phyloP scores from a whole-genome alignment of 805 yeast genomes.

The Hanseniaspora thailandica region DNA sequence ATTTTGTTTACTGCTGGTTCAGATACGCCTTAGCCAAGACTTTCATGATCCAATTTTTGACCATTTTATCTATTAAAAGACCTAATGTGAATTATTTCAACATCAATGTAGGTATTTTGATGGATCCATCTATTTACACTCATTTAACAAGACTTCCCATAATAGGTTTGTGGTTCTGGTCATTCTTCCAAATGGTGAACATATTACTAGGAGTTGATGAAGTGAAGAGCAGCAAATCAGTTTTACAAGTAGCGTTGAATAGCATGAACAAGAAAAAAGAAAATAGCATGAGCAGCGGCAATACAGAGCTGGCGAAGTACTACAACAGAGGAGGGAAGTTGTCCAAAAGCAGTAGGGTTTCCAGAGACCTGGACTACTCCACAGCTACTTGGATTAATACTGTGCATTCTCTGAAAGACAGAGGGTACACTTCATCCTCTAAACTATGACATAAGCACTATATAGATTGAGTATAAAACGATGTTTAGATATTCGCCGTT shows the following conservation, averaged over 20 bases:
- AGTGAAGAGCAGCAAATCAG: constrained; percentile 59
- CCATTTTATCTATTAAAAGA: constrained; percentile 49
- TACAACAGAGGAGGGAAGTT: constrained; percentile 50
- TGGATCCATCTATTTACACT: constrained; percentile 63
- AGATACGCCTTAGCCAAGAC: constrained; percentile 69
- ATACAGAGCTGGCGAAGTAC: constrained; percentile 54
- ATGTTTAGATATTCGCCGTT: not conserved
- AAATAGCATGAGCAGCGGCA: constrained; percentile 14
- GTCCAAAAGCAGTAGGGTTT: constrained; percentile 45
- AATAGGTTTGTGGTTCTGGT: constrained; percentile 65
- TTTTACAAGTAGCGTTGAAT: constrained; percentile 51
- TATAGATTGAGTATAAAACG: not conserved
- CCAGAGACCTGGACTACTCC: constrained; percentile 47
- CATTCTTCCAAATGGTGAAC: constrained; percentile 57
- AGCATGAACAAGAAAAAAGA: constrained; percentile 33
- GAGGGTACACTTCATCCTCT: constrained; percentile 31
- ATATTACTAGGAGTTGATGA: constrained; percentile 56
- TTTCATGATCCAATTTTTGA: constrained; percentile 62
- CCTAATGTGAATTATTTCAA: constrained; percentile 54
- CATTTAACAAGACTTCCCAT: constrained; percentile 71
- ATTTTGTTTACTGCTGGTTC: constrained; percentile 61
- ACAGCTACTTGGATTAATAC: constrained; percentile 76
- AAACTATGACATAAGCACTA: not conserved
- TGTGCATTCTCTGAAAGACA: constrained; percentile 42
- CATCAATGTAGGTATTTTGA: constrained; percentile 79